Evolutionary conservation across 1,284 basidiomycete genomes (phyloP), one percentile per base, ranked within the genome.

Genomic region (Trichosporon ovoides): DNA sequence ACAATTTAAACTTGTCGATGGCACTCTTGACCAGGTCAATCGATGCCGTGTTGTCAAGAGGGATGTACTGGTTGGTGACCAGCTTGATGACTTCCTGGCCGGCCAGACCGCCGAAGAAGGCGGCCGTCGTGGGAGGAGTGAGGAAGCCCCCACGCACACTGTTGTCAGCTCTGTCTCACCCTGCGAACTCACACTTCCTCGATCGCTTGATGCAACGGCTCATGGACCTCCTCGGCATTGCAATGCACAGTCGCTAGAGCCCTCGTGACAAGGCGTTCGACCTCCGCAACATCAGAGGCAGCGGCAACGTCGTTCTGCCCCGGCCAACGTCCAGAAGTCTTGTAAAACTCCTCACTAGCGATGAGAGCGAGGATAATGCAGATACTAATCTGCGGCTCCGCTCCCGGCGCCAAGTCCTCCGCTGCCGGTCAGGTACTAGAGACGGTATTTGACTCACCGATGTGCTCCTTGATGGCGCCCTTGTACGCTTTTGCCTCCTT

Each of bases 1-100:
- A 75, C 52, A 77, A 66, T 63, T 72, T 72, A 59, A 70, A 74
- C 62, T 75, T 77, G 34, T 70, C 69, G 18, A 73, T 66, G 37
- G 66, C 62, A 38, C 72, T 73, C 62, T 75, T 73, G 52, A 98
- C 84, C 60, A 97, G 82, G 78, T 98, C 93, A 55, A 95, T 81
- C 24, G 92, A 81, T 65, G 88, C 91, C 61, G 87, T 88, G 19
- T 92, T 91, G 67, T 89, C 85, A 58, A 96, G 83, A 2, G 95
- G 95, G 19, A 92, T 82, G 75, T 99, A 99, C 78, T 98, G 96
- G 71, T 86, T 87, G 61, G 95, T 98, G 68, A 97, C 87, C 76
- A 98, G 83, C 82, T 99, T 98, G 83, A 98, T 98, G 7, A 87
- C 86, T 77, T 98, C 96, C 69, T 98, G 96, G n/a, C 92, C 92